A percentile compares a stretch with the other conserved stretches of the same genome.
Conservation (phyloP, 768 basidiomycete species). For the Melanogaster broomeanus region DNA sequence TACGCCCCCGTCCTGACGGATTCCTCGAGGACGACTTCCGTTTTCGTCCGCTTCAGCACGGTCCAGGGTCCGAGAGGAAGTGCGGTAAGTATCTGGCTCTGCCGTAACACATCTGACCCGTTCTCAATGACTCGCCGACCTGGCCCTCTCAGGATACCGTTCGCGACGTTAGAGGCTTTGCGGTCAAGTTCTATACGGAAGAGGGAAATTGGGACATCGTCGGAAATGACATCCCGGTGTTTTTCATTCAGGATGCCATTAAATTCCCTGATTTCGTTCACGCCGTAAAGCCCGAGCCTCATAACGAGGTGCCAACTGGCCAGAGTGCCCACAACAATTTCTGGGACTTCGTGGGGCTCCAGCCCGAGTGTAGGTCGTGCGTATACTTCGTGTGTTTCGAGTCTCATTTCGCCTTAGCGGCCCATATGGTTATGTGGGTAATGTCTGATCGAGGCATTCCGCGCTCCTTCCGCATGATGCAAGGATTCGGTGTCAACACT, state of each 20-base stretch:
- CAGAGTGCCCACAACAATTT: conserved; percentile 82
- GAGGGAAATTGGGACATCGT: conserved; percentile 91
- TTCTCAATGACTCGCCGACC: background rate
- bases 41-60: conserved; percentile 84
- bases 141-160: conserved; percentile 55
- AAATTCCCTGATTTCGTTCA: conserved; percentile 89
- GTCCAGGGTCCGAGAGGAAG: conserved; percentile 83
- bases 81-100: conserved; percentile 52
- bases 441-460: conserved; percentile 88
- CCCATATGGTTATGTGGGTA: conserved; percentile 81
- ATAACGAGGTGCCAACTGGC: conserved; percentile 75
- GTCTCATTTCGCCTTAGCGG: conserved; percentile 40
- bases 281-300: conserved; percentile 83
- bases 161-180: conserved; percentile 87
- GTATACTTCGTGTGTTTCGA: background rate
- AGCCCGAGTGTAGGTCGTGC: conserved; percentile 54
- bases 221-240: conserved; percentile 81
- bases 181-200: conserved; percentile 77
- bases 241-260: conserved; percentile 80
- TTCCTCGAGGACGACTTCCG: conserved; percentile 67
- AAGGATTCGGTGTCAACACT: conserved; percentile 88
- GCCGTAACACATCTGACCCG: background rate
- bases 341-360: conserved; percentile 80
- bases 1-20: conserved; percentile 73
- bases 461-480: conserved; percentile 86